Percentiles rank a stretch among this genome's conserved stretches.
These are phyloP conservation scores for Ceratocystis eucalypticola DNA, from an alignment of 2,329 filamentous ascomycete genomes.

Conservation along the genomic window DNA sequence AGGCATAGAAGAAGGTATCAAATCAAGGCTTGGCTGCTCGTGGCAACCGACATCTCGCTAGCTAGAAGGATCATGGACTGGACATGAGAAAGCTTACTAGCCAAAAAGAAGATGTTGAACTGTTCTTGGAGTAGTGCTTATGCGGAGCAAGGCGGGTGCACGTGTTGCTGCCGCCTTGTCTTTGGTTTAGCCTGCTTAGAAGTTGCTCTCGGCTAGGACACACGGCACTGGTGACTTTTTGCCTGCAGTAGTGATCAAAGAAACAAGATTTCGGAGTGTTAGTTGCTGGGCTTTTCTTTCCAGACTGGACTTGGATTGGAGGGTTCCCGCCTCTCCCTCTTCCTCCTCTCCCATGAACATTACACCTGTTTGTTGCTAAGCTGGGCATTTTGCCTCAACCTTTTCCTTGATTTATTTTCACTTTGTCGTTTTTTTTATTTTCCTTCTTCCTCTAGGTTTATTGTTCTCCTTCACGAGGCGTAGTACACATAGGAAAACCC, in stretches of 20 bases:
- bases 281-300: neutral
- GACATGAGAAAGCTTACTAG: neutral
- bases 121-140: conserved; percentile 7
- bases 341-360: neutral
- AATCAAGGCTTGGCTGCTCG: neutral
- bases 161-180: neutral
- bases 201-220: no score
- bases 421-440: neutral
- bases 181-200: no score
- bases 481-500: neutral
- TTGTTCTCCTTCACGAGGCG: neutral
- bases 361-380: neutral
- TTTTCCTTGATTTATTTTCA: neutral
- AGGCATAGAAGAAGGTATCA: neutral
- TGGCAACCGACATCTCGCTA: neutral
- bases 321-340: neutral
- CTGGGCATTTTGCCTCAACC: neutral
- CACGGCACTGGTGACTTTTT: neutral
- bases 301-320: neutral
- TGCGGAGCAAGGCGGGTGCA: neutral
- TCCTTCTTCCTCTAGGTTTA: neutral
- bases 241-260: neutral
- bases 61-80: neutral
- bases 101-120: neutral
- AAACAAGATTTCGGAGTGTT: neutral